These are phyloP conservation scores for Raffaelea arxii DNA, from an alignment of 2,329 filamentous ascomycete genomes.

Conservation along the genomic window DNA sequence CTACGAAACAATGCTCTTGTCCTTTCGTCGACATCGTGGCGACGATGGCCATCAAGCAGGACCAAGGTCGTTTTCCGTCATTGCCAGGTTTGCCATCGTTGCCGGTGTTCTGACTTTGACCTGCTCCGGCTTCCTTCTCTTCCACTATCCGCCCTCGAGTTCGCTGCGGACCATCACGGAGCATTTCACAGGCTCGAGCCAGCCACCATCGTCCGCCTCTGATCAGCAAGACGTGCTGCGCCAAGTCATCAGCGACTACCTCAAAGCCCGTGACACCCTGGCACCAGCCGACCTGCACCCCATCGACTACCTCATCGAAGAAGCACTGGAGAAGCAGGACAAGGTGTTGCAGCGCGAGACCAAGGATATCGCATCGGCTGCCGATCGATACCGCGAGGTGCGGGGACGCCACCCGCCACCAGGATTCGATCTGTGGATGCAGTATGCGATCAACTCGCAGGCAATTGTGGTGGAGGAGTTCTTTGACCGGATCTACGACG, in stretches of 20 bases:
- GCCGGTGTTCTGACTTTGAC: slow-evolving; percentile 8
- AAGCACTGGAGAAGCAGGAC: slow-evolving; percentile 28
- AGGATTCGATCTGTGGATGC: slow-evolving; percentile 37
- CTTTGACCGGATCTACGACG: slow-evolving; percentile 45
- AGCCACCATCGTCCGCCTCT: not conserved
- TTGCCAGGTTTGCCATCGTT: slow-evolving; percentile 10
- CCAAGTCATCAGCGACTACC: not conserved
- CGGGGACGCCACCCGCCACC: slow-evolving; percentile 40
- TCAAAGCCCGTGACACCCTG: too few relatives aligned
- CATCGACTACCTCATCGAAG: slow-evolving; percentile 33
- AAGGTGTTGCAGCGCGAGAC: slow-evolving; percentile 29
- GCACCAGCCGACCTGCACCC: slow-evolving; percentile 26
- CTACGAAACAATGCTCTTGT: not conserved
- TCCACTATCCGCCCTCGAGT: slow-evolving; percentile 4
- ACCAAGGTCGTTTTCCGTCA: slow-evolving; percentile 7
- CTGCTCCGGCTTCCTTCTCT: slow-evolving; percentile 7
- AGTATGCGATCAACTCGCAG: slow-evolving; percentile 30
- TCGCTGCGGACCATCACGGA: not conserved
- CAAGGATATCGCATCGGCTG: slow-evolving; percentile 33
- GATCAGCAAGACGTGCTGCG: slow-evolving; percentile 4
- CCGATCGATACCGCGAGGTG: slow-evolving; percentile 32
- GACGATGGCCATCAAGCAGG: not conserved
- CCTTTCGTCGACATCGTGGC: not conserved
- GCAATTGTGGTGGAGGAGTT: slow-evolving; percentile 36
- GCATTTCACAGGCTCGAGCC: slow-evolving; percentile 4